Percentiles rank a stretch among this genome's conserved stretches.
Evolutionary conservation across 495 filamentous ascomycete species (phyloP).

Genomic region (Aspergillus baeticus): DNA sequence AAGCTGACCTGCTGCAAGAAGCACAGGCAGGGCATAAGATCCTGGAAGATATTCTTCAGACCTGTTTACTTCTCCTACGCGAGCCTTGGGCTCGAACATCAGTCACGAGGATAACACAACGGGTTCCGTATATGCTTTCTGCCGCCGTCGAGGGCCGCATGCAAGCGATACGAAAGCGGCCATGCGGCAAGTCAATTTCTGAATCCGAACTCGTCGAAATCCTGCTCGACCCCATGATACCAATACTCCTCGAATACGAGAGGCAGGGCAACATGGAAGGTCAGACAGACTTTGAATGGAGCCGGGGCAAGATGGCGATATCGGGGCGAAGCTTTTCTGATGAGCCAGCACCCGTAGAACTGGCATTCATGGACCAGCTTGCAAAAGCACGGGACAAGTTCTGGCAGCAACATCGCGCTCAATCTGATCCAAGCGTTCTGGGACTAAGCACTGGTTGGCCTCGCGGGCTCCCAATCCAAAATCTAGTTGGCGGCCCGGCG

Average conservation of each 20-base stretch:
- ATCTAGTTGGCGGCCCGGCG: neutral
- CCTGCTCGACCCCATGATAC: neutral
- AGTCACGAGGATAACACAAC: neutral
- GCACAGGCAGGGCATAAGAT: neutral
- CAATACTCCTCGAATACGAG: neutral
- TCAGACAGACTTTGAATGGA: neutral
- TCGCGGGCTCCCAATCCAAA: neutral
- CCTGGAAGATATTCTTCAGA: neutral
- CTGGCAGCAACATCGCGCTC: neutral
- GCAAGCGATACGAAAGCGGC: too few species aligned
- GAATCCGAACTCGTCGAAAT: too few species aligned
- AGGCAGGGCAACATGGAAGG: neutral
- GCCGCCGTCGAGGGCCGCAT: too few species aligned
- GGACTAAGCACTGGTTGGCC: neutral
- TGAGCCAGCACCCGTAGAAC: neutral
- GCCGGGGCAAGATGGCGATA: too few species aligned
- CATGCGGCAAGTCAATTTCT: too few species aligned
- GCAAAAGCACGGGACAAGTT: neutral
- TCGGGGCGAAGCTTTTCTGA: too few species aligned
- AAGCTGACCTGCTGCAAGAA: neutral
- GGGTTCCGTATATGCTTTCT: too few species aligned
- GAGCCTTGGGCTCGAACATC: neutral
- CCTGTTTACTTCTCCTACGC: neutral
- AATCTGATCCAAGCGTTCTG: neutral
- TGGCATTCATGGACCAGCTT: neutral